Base-by-base conservation (phyloP, 1,284 basidiomycete genomes). In the Pyrrhoderma lamaoense region DNA sequence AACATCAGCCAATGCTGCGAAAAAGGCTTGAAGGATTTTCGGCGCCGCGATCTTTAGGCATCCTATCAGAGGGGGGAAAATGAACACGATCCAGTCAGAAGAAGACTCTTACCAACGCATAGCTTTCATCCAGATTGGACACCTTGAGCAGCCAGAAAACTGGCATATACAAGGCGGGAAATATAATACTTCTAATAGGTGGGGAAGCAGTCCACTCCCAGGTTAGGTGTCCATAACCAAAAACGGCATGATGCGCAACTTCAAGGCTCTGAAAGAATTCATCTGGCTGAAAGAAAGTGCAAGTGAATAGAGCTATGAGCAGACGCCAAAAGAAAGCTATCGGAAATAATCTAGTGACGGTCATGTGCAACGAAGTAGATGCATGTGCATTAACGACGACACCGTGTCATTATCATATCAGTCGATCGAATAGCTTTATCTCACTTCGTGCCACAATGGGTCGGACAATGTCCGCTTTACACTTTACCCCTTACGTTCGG, bases 261-360 rank as follows among this genome's bases (percentile, higher is more conserved):
- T 99, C 96, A 39, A 96, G 77, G 8, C 93, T 81, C 65, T 99
- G 96, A 62, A 87, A 98, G 68, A 91, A 96, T 69, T 99, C 96
- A 68, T 99, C 96, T 1, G 96, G 95, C 65, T 98, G 94, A 65
- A 99, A 99, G 70, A 89, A 91, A 0, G 93, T 93, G 46, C 79
- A 76, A 0, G 90, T 93, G 21, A 73, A 68, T 11, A 93, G 62
- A 0, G 88, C 85, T 40, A 88, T 69, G 3, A 69, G 54, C 43
- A 86, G 62, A 42, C 87, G 80, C 57, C 79, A 60, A 40, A 59
- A 43, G 22, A 82, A 56, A 9, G 72, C 67, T 45, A 72, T 59
- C 9, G 67, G 39, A 38, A 49, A 9, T 31, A 45, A 49, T 22
- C 52, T 45, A 7, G 35, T 34, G 23, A 43, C 49, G 5, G 16